Evolutionary conservation across 805 yeast genomes (phyloP).

Genomic region (Candida palmyrensis): DNA sequence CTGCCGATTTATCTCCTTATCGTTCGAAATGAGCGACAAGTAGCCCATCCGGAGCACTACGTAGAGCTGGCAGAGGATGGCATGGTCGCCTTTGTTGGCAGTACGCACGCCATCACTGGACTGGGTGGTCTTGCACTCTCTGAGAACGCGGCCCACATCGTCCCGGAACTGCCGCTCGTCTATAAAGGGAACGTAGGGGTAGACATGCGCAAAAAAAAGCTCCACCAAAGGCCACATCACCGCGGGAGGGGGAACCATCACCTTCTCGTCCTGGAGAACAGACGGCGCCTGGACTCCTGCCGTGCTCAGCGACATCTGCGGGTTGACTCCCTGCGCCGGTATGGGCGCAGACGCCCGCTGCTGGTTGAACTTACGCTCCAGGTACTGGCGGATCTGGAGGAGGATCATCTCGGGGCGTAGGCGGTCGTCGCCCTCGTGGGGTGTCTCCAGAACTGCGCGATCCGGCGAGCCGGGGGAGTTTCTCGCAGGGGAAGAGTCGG

Average conservation of each 20-base stretch:
- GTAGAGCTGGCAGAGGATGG: slow-evolving; percentile 10
- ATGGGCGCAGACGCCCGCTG: background rate
- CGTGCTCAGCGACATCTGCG: slow-evolving; percentile 1
- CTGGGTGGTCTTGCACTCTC: too few relatives aligned
- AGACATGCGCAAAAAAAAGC: slow-evolving; percentile 10
- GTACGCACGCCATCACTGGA: slow-evolving; percentile 8
- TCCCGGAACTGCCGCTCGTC: slow-evolving; percentile 13
- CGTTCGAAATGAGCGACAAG: slow-evolving; percentile 11
- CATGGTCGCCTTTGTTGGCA: slow-evolving; percentile 5
- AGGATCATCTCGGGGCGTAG: background rate
- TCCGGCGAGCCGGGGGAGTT: too few relatives aligned
- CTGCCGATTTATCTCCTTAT: slow-evolving; percentile 2
- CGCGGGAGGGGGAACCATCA: background rate
- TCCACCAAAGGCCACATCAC: slow-evolving; percentile 5
- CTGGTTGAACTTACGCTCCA: slow-evolving; percentile 1
- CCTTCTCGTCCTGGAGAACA: background rate
- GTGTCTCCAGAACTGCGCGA: too few relatives aligned
- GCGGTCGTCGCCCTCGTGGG: too few relatives aligned
- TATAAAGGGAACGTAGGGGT: slow-evolving; percentile 13
- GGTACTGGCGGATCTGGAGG: slow-evolving; percentile 1
- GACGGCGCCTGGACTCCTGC: background rate
- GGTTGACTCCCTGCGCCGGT: background rate
- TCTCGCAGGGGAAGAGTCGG: too few relatives aligned
- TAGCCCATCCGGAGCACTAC: slow-evolving; percentile 12
- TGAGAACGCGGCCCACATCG: slow-evolving; percentile 8